Base-by-base conservation (phyloP, 805 yeast genomes). In the Millerago galiae region DNA sequence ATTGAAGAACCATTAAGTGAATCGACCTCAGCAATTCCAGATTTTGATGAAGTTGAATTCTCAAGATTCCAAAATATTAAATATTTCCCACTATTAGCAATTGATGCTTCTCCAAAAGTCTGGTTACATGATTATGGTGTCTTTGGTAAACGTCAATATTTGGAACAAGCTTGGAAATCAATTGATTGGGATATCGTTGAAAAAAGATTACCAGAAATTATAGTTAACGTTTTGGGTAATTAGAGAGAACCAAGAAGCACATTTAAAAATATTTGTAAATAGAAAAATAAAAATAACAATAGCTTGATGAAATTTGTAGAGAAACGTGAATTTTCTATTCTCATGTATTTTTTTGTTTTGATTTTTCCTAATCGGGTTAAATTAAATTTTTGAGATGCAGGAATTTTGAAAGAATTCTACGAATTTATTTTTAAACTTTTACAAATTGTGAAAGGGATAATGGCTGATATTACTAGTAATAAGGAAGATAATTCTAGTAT, bases 41-140 rank as follows among this genome's bases (percentile, higher is more conserved):
- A 60, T 0, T 42, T 63, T 41, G 70, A 68, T 32, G 71, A 69
- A 42, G 75, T 75, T 3, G 59, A 59, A 40, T 66, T 63, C 34
- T 45, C 59, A 2, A 42, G 34, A 25, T 57, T 51, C 27, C 47
- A 52, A 12, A 53, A 54, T 32, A 49, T 52, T 3, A 51, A 48
- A 14, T 66, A 68, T 53, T 65, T 75, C 40, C 93, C 95, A 5
- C 60, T 85, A 33, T 65, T 85, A 42, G 81, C 86, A 17, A 70
- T 85, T 37, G 91, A 84, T 60, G 83, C 78, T 5, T 78, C 86
- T 35, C 83, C 86, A 51, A 76, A 81, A 51, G 75, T 77, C 42
- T 85, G 81, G 67, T 61, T 83, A 38, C 64, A 74, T 46, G 93
- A 85, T 62, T 85, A 83, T 54, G 95, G 95, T 42, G 84, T 82